Evolutionary conservation across 2,329 filamentous ascomycete species (phyloP).

Genomic region (Curvularia verruculosa): DNA sequence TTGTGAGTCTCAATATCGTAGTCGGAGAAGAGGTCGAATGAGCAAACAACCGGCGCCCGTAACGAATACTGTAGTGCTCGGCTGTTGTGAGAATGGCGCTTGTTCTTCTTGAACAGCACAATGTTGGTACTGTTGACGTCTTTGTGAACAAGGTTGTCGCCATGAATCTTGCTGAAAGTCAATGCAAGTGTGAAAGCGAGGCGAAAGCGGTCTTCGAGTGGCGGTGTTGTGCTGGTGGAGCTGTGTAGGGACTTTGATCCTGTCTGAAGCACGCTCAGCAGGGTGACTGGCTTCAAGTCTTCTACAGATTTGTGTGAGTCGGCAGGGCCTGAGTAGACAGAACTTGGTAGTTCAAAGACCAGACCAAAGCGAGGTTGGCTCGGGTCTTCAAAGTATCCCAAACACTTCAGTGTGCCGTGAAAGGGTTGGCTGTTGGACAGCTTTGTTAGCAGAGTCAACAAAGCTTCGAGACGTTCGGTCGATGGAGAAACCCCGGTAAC

Average conservation of each 20-base stretch:
- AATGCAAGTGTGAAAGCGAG: constrained; percentile 74
- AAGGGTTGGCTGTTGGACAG: constrained; percentile 43
- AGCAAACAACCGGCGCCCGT: constrained; percentile 71
- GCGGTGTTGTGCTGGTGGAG: constrained; percentile 51
- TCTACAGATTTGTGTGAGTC: constrained; percentile 59
- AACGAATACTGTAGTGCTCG: constrained; percentile 59
- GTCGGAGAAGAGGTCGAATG: constrained; percentile 75
- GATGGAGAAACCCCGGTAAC: constrained; percentile 56
- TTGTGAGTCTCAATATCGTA: constrained; percentile 54
- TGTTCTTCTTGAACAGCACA: constrained; percentile 63
- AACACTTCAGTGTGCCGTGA: constrained; percentile 61
- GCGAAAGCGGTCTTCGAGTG: constrained; percentile 76
- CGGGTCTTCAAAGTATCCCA: constrained; percentile 76
- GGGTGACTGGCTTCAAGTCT: constrained; percentile 51
- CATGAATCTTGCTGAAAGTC: constrained; percentile 75
- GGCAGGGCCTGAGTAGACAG: constrained; percentile 52
- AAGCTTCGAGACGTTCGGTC: constrained; percentile 52
- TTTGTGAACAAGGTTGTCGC: constrained; percentile 71
- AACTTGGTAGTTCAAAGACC: constrained; percentile 73
- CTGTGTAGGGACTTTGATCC: constrained; percentile 53
- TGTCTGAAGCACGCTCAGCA: constrained; percentile 56
- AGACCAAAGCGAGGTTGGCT: constrained; percentile 72
- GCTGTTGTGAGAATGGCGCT: constrained; percentile 54
- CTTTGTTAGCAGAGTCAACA: constrained; percentile 44
- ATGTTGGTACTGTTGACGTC: constrained; percentile 72